phyloP scores from a whole-genome alignment of 805 yeast genomes.

The Isabelozyma heimii region DNA sequence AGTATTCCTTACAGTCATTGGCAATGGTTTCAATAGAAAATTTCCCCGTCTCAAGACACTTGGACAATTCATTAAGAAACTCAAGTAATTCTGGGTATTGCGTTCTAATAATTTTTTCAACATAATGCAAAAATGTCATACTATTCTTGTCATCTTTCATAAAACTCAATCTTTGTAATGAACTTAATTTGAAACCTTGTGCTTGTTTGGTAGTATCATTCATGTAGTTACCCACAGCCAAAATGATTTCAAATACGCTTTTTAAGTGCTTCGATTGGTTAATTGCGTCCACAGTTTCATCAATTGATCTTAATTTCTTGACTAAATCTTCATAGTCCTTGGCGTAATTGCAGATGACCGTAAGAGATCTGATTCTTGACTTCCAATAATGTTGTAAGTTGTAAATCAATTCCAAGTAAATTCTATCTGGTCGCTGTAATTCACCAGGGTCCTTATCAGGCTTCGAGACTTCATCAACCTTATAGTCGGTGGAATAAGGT shows the following conservation, averaged over 20 bases:
- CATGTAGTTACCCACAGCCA: conserved; percentile 78
- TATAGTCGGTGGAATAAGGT: conserved; percentile 60
- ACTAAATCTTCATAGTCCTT: conserved; percentile 65
- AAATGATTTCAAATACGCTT: conserved; percentile 60
- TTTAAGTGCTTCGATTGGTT: conserved; percentile 52
- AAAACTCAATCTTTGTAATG: conserved; percentile 66
- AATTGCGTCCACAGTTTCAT: conserved; percentile 55
- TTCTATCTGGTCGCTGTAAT: conserved; percentile 67
- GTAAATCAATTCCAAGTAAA: conserved; percentile 64
- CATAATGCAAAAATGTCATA: conserved; percentile 70
- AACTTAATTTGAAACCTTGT: conserved; percentile 65
- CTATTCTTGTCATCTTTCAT: conserved; percentile 70
- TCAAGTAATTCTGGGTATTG: conserved; percentile 63
- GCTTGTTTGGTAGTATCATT: conserved; percentile 68
- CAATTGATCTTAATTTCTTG: conserved; percentile 53
- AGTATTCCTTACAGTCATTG: conserved; percentile 56
- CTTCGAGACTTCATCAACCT: conserved; percentile 20
- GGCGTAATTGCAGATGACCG: conserved; percentile 53
- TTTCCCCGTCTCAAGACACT: conserved; percentile 54
- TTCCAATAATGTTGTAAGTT: conserved; percentile 72
- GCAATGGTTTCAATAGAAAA: conserved; percentile 62
- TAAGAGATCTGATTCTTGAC: conserved; percentile 63
- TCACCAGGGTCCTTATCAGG: conserved; percentile 57
- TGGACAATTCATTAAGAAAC: conserved; percentile 59
- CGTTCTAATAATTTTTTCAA: conserved; percentile 63